phyloP scores from a whole-genome alignment of 192 early-diverging fungal species.

The Backusella mclennaniae region DNA sequence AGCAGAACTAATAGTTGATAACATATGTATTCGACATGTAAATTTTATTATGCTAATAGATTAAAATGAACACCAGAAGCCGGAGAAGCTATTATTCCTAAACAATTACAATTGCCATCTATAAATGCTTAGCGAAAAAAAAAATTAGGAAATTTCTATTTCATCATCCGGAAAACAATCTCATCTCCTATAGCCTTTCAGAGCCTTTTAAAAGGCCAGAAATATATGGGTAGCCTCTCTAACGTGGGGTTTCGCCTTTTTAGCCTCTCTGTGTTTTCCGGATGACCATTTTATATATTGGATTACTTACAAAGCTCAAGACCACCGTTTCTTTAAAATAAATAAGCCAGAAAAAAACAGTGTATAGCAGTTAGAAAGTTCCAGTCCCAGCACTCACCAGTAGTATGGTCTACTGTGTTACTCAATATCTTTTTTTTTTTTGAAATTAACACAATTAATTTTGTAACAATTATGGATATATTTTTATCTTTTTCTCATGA shows the following conservation, averaged over 20 bases:
- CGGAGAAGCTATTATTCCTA: background rate
- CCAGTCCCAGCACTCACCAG: background rate
- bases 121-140: background rate
- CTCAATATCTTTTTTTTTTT: background rate
- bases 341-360: background rate
- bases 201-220: too few relatives aligned
- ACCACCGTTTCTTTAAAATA: background rate
- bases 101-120: background rate
- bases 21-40: background rate
- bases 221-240: too few relatives aligned
- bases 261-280: too few relatives aligned
- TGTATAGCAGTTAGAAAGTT: background rate
- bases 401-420: background rate
- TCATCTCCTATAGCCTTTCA: too few relatives aligned
- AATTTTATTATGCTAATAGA: background rate
- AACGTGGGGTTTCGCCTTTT: too few relatives aligned
- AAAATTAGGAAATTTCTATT: background rate
- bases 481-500: background rate
- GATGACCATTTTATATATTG: too few relatives aligned
- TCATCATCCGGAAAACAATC: background rate
- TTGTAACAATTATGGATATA: background rate
- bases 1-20: background rate
- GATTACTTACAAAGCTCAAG: background rate
- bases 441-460: background rate
- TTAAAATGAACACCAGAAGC: background rate